A percentile compares a stretch with the other conserved stretches of the same genome.
Evolutionary conservation across 1,139 yeast genomes (phyloP).

Genomic region (Lodderomyces elongisporus): DNA sequence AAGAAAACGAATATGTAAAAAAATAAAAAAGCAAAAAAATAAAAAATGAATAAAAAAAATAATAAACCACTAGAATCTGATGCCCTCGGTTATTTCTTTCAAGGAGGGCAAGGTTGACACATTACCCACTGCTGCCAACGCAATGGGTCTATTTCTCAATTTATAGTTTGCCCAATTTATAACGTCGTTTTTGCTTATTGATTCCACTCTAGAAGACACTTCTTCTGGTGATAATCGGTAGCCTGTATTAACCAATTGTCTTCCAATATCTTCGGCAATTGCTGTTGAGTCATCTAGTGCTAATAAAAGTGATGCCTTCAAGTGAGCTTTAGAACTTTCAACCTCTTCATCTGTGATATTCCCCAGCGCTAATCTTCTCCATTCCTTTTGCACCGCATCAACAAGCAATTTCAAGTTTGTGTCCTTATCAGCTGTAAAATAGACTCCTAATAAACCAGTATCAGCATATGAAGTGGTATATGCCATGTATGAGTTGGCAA

Average conservation of each 20-base stretch:
- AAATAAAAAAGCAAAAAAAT: no score
- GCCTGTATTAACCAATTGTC: constrained; percentile 95
- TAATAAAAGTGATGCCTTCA: constrained; percentile 83
- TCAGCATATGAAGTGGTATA: constrained; percentile 96
- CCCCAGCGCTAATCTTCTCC: constrained; percentile 81
- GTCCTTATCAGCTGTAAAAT: constrained; percentile 75
- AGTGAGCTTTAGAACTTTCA: constrained; percentile 88
- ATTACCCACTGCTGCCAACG: constrained; percentile 88
- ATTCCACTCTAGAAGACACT: constrained; percentile 78
- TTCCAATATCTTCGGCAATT: constrained; percentile 95
- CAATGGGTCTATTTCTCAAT: constrained; percentile 72
- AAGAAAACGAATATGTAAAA: no score
- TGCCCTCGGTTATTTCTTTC: constrained; percentile 41
- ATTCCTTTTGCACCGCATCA: constrained; percentile 75
- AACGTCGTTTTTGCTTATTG: constrained; percentile 74
- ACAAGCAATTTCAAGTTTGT: constrained; percentile 63
- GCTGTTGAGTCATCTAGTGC: constrained; percentile 95
- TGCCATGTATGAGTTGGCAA: constrained; percentile 93
- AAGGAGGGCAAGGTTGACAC: constrained; percentile 60
- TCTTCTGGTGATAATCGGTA: constrained; percentile 87
- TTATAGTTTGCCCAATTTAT: constrained; percentile 85
- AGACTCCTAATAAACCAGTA: constrained; percentile 96
- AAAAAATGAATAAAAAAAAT: no score
- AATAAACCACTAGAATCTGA: no score
- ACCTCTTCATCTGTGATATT: constrained; percentile 79